These are phyloP conservation scores for Cicer judaicum DNA, from an alignment of 306 rosid species.

Conservation along the genomic window DNA sequence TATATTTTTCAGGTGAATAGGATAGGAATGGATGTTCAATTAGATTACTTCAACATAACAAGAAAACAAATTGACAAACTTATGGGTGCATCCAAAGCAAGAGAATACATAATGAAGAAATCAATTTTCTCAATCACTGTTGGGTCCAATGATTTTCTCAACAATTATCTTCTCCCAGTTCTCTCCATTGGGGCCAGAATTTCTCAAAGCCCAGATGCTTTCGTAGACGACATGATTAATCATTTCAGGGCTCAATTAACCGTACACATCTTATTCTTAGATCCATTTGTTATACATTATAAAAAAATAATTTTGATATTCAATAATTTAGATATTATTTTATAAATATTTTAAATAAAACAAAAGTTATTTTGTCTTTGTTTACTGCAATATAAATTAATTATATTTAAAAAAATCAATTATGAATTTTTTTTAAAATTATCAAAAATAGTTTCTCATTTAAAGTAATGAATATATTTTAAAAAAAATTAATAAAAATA, in stretches of 20 bases:
- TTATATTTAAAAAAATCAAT: too few relatives aligned
- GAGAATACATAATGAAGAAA: conserved; percentile 58
- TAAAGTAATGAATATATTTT: too few relatives aligned
- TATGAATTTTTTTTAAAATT: too few relatives aligned
- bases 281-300: too few relatives aligned
- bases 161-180: conserved; percentile 89
- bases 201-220: conserved; percentile 76
- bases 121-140: conserved; percentile 80
- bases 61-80: conserved; percentile 72
- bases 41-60: conserved; percentile 82
- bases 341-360: too few relatives aligned
- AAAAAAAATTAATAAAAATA: too few relatives aligned
- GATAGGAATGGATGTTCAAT: conserved; percentile 86
- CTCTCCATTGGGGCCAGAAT: conserved; percentile 84
- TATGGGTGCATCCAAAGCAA: conserved; percentile 70
- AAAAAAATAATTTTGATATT: too few relatives aligned
- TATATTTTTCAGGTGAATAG: conserved; percentile 67
- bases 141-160: conserved; percentile 89
- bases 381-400: too few relatives aligned
- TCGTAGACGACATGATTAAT: conserved; percentile 73
- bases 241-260: conserved; percentile 77
- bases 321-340: too few relatives aligned
- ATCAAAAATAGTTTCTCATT: too few relatives aligned
- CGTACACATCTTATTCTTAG: conserved; percentile 41
- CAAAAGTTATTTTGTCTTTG: too few relatives aligned